Evolutionary conservation across 306 rosid species (phyloP).

Genomic region (Macrotyloma uniflorum): DNA sequence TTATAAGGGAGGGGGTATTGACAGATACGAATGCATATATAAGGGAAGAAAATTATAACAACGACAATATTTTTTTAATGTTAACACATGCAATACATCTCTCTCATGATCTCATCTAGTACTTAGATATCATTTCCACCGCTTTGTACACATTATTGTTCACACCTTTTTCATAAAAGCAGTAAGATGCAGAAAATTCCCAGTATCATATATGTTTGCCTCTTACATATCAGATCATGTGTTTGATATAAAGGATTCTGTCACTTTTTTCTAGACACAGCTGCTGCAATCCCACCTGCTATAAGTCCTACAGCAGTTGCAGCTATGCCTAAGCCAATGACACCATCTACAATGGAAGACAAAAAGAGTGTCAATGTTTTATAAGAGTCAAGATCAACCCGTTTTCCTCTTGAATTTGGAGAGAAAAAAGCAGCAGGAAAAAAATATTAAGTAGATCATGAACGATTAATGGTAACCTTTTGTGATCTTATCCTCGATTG

Average conservation of each 20-base stretch:
- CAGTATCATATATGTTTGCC: slow-evolving; percentile 25
- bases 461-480: slow-evolving; percentile 57
- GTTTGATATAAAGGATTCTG: slow-evolving; percentile 7
- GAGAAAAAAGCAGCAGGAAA: background rate
- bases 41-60: background rate
- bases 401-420: background rate
- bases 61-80: background rate
- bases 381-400: slow-evolving; percentile 22
- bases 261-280: slow-evolving; percentile 66
- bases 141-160: slow-evolving; percentile 30
- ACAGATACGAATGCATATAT: background rate
- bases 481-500: slow-evolving; percentile 66
- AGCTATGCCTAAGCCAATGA: slow-evolving; percentile 86
- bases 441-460: background rate
- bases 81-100: slow-evolving; percentile 7
- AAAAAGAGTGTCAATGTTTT: slow-evolving; percentile 33
- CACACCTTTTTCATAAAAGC: slow-evolving; percentile 11
- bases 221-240: slow-evolving; percentile 32
- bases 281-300: slow-evolving; percentile 86
- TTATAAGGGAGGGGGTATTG: background rate
- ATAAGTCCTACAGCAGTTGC: slow-evolving; percentile 84
- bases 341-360: slow-evolving; percentile 69
- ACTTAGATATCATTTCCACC: slow-evolving; percentile 13
- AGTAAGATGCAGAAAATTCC: slow-evolving; percentile 36
- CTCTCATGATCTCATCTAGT: background rate